These are phyloP conservation scores for Fusarium sp. DNA, from an alignment of 2,329 filamentous ascomycete species.

Conservation along the genomic window DNA sequence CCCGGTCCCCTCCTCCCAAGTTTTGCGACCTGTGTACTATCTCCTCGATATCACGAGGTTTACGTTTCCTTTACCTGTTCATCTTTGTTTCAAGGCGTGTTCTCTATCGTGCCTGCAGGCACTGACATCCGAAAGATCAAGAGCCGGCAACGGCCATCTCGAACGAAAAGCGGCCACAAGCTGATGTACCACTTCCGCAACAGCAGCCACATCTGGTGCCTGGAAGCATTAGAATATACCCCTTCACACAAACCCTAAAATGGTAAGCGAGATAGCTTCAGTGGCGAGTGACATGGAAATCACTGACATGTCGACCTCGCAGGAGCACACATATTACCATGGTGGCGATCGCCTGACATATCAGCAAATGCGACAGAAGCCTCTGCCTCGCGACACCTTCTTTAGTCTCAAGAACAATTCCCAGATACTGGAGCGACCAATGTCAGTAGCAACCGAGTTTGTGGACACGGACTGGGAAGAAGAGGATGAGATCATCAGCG, in stretches of 20 bases:
- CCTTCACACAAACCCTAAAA: constrained; percentile 34
- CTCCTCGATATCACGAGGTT: constrained; percentile 48
- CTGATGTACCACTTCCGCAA: constrained; percentile 25
- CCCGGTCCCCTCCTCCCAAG: constrained; percentile 49
- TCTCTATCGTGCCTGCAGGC: constrained; percentile 24
- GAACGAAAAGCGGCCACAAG: constrained; percentile 35
- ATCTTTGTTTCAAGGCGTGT: constrained; percentile 45
- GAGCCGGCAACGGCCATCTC: constrained; percentile 52
- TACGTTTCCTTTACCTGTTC: constrained; percentile 42
- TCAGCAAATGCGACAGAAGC: constrained; percentile 63
- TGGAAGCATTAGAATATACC: constrained; percentile 23
- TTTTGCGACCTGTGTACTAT: constrained; percentile 52
- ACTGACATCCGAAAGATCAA: constrained; percentile 41
- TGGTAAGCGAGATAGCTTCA: constrained; percentile 46
- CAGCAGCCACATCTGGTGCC: constrained; percentile 32
- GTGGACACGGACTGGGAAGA: constrained; percentile 80
- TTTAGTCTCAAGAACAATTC: constrained; percentile 65
- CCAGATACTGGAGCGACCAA: constrained; percentile 60
- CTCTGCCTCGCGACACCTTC: constrained; percentile 64
- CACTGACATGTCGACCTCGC: constrained; percentile 1
- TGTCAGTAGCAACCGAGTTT: constrained; percentile 79
- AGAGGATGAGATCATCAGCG: constrained; percentile 68
- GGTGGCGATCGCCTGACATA: constrained; percentile 52
- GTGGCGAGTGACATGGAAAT: not conserved
- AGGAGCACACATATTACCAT: constrained; percentile 52